phyloP scores from a whole-genome alignment of 768 basidiomycete species.

The Mycena floridula region DNA sequence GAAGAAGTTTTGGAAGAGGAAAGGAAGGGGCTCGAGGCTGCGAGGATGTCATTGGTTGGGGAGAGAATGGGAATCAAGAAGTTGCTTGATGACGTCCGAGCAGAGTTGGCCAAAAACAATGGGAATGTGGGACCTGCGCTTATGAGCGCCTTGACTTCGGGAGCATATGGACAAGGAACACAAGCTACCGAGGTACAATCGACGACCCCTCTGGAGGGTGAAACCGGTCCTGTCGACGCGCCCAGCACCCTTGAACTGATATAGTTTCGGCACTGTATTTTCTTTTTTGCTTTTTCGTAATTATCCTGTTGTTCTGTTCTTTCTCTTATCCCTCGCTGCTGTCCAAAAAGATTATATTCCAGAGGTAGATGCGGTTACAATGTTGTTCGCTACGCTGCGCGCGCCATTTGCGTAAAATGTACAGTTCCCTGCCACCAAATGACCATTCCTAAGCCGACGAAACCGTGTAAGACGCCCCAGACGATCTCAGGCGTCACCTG shows the following conservation, averaged over 20 bases:
- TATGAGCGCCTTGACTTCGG: constrained; percentile 6
- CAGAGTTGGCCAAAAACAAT: constrained; percentile 57
- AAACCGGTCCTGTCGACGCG: constrained; percentile 34
- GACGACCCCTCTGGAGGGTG: constrained; percentile 30
- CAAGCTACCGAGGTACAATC: constrained; percentile 32
- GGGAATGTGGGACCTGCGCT: constrained; percentile 9
- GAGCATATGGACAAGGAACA: constrained; percentile 36
- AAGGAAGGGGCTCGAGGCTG: constrained; percentile 76
- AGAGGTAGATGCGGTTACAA: too few relatives aligned
- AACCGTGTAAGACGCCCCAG: constrained; percentile 71
- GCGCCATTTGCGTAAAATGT: constrained; percentile 29
- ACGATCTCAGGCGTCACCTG: constrained; percentile 65
- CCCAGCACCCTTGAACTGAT: constrained; percentile 29
- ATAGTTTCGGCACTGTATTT: too few relatives aligned
- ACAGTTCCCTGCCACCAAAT: constrained; percentile 82
- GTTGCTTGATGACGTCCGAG: constrained; percentile 61
- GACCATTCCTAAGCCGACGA: constrained; percentile 66
- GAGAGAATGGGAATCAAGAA: constrained; percentile 72
- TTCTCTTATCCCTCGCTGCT: too few relatives aligned
- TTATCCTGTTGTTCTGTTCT: too few relatives aligned
- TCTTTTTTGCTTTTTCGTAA: too few relatives aligned
- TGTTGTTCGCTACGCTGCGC: too few relatives aligned
- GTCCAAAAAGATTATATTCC: too few relatives aligned
- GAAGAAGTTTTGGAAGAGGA: constrained; percentile 92
- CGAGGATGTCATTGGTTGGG: constrained; percentile 69